These are phyloP conservation scores for Cutaneotrichosporon curvatum DNA, from an alignment of 1,284 basidiomycete genomes.

Conservation along the genomic window DNA sequence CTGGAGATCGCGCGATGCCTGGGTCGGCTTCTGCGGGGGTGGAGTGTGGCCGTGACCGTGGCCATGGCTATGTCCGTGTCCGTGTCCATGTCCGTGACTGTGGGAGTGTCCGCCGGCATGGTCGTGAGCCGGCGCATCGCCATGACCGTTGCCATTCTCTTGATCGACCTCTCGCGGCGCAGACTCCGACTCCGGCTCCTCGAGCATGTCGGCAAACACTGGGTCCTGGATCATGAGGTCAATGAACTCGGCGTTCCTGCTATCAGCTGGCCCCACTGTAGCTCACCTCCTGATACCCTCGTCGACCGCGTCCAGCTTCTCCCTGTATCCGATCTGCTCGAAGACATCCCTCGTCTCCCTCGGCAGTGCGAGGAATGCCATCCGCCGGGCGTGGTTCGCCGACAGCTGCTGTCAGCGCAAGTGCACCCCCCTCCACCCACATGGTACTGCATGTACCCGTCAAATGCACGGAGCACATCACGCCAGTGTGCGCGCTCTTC, in stretches of 20 bases:
- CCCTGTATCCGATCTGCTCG: conserved; percentile 38
- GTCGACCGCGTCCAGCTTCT: conserved; percentile 46
- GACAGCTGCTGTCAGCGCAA: conserved; percentile 32
- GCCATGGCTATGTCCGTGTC: conserved; percentile 3
- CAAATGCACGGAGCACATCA: conserved; percentile 36
- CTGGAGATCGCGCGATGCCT: conserved; percentile 24
- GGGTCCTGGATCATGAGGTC: conserved; percentile 44
- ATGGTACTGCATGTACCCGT: conserved; percentile 47
- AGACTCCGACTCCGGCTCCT: neutral
- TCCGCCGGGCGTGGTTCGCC: conserved; percentile 41
- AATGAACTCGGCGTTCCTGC: conserved; percentile 44
- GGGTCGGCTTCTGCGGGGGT: conserved; percentile 3
- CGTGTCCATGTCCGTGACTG: conserved; percentile 20
- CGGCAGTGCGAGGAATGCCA: conserved; percentile 41
- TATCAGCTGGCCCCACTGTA: neutral
- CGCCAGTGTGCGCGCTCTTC: conserved; percentile 42
- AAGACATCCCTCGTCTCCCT: conserved; percentile 33
- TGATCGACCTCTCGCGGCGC: too few species aligned
- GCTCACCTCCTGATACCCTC: conserved; percentile 44
- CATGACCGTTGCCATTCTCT: conserved; percentile 13
- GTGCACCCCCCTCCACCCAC: conserved; percentile 21
- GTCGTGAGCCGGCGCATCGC: conserved; percentile 10
- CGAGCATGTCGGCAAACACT: conserved; percentile 40
- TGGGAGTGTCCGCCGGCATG: conserved; percentile 6
- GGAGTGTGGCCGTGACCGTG: conserved; percentile 14